Evolutionary conservation across 495 filamentous ascomycete species (phyloP).

Genomic region (Penicillium subrubescens): DNA sequence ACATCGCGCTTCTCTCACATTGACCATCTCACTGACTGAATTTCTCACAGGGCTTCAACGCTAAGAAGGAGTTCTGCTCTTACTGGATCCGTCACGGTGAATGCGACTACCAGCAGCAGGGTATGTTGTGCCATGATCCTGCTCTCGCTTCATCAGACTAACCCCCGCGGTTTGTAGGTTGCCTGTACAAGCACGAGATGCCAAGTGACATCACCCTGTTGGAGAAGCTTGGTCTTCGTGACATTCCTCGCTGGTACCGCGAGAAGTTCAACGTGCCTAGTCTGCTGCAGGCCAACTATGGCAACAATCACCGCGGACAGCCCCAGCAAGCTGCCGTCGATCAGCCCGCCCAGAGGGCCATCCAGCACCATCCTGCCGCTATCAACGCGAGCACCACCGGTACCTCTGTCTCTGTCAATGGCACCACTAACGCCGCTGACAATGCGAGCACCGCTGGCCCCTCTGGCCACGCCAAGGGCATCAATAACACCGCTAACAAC

Average conservation of each 20-base stretch:
- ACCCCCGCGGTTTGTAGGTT: conserved; percentile 47
- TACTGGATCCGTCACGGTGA: conserved; percentile 71
- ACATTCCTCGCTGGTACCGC: conserved; percentile 59
- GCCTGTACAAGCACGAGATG: conserved; percentile 87
- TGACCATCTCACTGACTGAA: not conserved
- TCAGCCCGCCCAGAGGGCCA: conserved; percentile 15
- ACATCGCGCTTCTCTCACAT: not conserved
- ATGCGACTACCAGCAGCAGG: conserved; percentile 82
- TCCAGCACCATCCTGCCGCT: conserved; percentile 8
- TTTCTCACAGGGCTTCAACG: not conserved
- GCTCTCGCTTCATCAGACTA: conserved; percentile 3
- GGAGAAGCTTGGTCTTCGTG: conserved; percentile 60
- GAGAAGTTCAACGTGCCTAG: conserved; percentile 45
- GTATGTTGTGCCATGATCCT: conserved; percentile 21
- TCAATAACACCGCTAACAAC: not conserved
- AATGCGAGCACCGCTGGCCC: not conserved
- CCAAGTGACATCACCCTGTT: conserved; percentile 63
- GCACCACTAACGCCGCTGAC: not conserved
- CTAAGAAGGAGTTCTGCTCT: conserved; percentile 77
- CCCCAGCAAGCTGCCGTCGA: conserved; percentile 15
- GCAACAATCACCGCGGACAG: conserved; percentile 19
- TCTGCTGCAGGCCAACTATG: conserved; percentile 19
- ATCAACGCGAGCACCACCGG: not conserved
- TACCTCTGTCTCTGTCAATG: not conserved
- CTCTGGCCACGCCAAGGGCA: not conserved